Evolutionary conservation across 2,329 filamentous ascomycete genomes (phyloP).

Genomic region (Fusarium palustre): DNA sequence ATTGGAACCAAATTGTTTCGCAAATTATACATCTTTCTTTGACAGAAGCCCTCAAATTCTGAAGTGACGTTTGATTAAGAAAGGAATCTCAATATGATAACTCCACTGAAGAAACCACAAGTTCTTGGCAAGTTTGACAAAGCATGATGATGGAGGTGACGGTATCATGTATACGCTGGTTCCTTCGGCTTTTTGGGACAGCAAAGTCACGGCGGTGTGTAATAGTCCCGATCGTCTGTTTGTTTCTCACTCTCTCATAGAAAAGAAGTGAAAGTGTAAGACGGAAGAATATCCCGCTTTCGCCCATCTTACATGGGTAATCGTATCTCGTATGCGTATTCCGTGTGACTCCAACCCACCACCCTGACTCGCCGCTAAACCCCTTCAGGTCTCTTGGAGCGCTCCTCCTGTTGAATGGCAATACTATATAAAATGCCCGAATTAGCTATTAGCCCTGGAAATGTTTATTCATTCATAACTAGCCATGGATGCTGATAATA

Average conservation of each 20-base stretch:
- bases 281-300: not conserved
- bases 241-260: not conserved
- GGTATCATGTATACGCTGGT: not conserved
- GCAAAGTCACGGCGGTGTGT: not conserved
- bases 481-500: conserved; percentile 26
- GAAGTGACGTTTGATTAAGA: not conserved
- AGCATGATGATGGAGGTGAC: not conserved
- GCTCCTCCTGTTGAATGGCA: not conserved
- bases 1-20: not conserved
- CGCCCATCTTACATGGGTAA: not conserved
- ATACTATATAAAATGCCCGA: not conserved
- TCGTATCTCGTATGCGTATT: conserved; percentile 7
- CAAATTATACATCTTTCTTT: not conserved
- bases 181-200: not conserved
- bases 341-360: conserved; percentile 16
- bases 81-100: not conserved
- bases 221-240: too few species aligned
- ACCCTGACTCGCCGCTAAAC: not conserved
- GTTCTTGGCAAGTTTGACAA: not conserved
- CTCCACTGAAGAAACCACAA: not conserved
- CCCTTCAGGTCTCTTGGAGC: conserved; percentile 22
- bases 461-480: not conserved
- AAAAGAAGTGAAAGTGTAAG: not conserved
- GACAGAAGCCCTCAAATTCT: not conserved
- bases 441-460: not conserved